Evolutionary conservation across 371 early-diverging fungal genomes (phyloP).

Genomic region (Mucor piriformis): DNA sequence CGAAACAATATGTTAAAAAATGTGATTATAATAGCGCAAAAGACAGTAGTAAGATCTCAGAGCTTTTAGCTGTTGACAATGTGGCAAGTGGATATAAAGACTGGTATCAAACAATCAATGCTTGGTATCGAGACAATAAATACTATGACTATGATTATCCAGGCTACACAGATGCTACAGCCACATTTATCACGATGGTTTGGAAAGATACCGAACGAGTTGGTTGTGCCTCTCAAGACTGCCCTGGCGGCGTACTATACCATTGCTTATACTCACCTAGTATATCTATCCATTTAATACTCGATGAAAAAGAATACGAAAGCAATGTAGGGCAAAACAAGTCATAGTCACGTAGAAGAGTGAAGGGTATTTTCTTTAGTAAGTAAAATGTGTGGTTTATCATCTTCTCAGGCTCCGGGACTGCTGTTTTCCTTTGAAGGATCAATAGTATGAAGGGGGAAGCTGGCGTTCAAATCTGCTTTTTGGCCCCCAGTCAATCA

Average conservation of each 20-base stretch:
- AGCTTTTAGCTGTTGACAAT: not conserved
- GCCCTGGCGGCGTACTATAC: not conserved
- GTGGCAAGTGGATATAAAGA: conserved; percentile 1
- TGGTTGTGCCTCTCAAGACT: not conserved
- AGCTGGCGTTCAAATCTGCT: not conserved
- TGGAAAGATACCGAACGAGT: conserved; percentile 3
- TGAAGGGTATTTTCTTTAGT: too few relatives aligned
- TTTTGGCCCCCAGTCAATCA: conserved; percentile 12
- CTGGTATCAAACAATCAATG: conserved; percentile 2
- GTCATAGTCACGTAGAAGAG: not conserved
- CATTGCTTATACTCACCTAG: conserved; percentile 8
- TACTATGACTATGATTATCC: conserved; percentile 4
- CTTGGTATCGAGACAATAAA: conserved; percentile 1
- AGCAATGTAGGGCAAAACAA: conserved; percentile 1
- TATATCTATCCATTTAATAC: not conserved
- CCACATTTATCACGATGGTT: conserved; percentile 8
- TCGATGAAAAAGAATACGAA: not conserved
- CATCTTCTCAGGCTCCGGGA: too few relatives aligned
- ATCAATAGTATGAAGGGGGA: not conserved
- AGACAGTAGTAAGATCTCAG: not conserved
- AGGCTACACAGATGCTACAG: not conserved
- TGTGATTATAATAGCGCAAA: not conserved
- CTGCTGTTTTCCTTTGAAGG: not conserved
- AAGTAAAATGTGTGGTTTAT: too few relatives aligned
- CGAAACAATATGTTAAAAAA: not conserved